Base-by-base conservation (phyloP, 345 rosid genomes). In the Euclidium syriacum region DNA sequence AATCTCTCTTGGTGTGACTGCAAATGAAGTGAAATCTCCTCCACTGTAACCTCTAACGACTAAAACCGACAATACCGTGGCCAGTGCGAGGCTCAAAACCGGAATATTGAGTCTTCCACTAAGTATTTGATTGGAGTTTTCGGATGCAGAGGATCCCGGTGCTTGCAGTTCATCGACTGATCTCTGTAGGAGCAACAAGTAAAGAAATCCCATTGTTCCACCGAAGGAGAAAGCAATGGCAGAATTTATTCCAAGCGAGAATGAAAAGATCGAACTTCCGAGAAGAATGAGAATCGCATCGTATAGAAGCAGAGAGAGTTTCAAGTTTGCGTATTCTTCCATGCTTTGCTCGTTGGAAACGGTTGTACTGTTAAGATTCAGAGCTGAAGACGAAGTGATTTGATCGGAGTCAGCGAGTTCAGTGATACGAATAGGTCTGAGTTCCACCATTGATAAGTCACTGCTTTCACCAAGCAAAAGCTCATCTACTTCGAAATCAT, bases 301-400 rank as follows among this genome's bases (percentile, higher is more conserved):
- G 11, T 73, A 73, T 5, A 73, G 73, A 29, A 92, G 65, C 73
- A 88, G 64, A 19, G 98, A 92, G 59, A 79, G 48, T 64, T 92
- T 92, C 80, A 92, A 72, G 76, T 82, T 84, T 49, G 81, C 75
- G 25, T 92, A 92, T 50, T 85, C 89, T 77, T 76, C 85, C 96
- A 92, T 81, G 83, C 94, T 88, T 77, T 88, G 77, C 66, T 88
- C 84, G 2, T 73, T 83, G 7, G 90, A 79, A 4, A 75, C 51
- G 3, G 4, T 32, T 39, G 55, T 27, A 52, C 35, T 5, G 23
- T 48, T 64, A 23, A 49, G 27, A 23, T 16, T 20, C 24, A 64
- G 49, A 52, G 80, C 61, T 9, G 82, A 51, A 53, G 73, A 51
- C 1, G 52, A 62, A 30, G 54, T 26, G 58, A 32, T 65, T 64